A percentile compares a stretch with the other conserved stretches of the same genome.
These are phyloP conservation scores for Fonsecaea nubica DNA, from an alignment of 2,329 filamentous ascomycete genomes.

Conservation along the genomic window DNA sequence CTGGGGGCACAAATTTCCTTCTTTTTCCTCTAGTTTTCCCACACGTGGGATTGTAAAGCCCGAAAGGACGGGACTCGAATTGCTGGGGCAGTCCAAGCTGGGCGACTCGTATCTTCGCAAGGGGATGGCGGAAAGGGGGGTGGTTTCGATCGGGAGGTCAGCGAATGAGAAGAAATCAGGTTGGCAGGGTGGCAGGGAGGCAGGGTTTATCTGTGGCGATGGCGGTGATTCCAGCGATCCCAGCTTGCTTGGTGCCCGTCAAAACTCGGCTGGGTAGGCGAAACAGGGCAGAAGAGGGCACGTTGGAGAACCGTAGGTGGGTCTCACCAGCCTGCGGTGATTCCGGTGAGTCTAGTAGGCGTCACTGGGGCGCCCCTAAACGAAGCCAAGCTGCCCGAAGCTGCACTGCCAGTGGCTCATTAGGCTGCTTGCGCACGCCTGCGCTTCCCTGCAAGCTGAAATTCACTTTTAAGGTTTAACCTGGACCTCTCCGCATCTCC, in stretches of 20 bases:
- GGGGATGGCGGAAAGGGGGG: constrained; percentile 1
- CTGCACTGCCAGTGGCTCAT: not conserved
- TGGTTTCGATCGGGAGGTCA: constrained; percentile 10
- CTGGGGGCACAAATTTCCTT: constrained; percentile 2
- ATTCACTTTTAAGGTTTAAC: not conserved
- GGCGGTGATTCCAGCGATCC: not conserved
- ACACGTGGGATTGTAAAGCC: not conserved
- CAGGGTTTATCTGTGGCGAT: not conserved
- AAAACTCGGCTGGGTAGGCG: constrained; percentile 5
- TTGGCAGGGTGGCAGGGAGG: not conserved
- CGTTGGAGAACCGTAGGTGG: not conserved
- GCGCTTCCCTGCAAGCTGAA: constrained; percentile 7
- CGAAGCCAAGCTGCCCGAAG: not conserved
- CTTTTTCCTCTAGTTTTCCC: not conserved
- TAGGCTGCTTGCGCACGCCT: not conserved
- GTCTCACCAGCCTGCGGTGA: not conserved
- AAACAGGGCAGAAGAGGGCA: not conserved
- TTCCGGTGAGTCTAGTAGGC: not conserved
- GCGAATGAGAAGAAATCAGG: constrained; percentile 9
- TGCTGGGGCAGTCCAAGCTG: not conserved
- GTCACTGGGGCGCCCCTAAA: not conserved
- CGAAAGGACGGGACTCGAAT: not conserved
- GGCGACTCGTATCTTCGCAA: constrained; percentile 1
- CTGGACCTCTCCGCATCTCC: constrained; percentile 18
- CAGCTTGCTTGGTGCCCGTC: constrained; percentile 17